A percentile compares a stretch with the other conserved stretches of the same genome.
Conservation (phyloP, 257 asterid species). For the Lavandula angustifolia region DNA sequence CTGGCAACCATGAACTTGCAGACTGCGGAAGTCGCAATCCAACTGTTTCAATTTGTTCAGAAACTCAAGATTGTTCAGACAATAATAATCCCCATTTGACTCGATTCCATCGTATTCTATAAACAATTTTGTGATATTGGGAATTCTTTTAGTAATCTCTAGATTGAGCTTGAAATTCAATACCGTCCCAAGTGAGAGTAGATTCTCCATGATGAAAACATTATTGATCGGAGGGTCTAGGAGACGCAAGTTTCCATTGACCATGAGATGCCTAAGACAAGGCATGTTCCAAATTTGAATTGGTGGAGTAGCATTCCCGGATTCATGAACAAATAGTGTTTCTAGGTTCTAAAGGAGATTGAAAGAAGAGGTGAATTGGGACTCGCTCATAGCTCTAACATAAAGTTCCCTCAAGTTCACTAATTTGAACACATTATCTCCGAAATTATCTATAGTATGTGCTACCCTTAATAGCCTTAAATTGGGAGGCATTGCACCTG, state of each 20-base stretch:
- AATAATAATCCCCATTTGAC: no score
- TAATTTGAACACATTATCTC: not conserved
- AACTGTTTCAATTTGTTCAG: no score
- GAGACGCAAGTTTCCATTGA: not conserved
- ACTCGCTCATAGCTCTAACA: not conserved
- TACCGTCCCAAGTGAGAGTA: no score
- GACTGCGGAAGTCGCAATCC: no score
- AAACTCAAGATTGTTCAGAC: no score
- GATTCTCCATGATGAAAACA: not conserved
- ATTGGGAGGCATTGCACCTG: no score
- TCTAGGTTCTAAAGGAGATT: conserved; percentile 21
- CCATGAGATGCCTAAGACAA: conserved; percentile 14
- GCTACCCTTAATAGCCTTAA: not conserved
- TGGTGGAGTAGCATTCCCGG: not conserved
- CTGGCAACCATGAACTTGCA: no score
- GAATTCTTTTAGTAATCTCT: no score
- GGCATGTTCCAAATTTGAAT: conserved; percentile 26
- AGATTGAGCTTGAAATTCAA: no score
- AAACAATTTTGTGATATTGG: no score
- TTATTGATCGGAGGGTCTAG: conserved; percentile 3
- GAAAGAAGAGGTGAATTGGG: not conserved
- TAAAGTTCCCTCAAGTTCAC: conserved; percentile 19
- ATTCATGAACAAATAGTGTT: not conserved
- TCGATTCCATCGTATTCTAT: no score
- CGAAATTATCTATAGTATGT: not conserved